Evolutionary conservation across 768 basidiomycete genomes (phyloP).

Genomic region (Hygrocybe punicea): DNA sequence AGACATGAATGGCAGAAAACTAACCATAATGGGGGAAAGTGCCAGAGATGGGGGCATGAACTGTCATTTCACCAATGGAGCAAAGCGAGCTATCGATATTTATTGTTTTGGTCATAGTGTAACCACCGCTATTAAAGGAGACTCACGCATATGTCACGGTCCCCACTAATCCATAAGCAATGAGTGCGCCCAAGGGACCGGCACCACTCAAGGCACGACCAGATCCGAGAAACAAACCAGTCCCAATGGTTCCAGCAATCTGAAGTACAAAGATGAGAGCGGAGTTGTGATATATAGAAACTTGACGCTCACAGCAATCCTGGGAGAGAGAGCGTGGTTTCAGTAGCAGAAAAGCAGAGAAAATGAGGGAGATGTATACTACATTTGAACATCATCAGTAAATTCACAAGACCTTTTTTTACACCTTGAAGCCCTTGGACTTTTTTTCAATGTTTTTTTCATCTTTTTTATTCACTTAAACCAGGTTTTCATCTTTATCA

Average conservation of each 20-base stretch:
- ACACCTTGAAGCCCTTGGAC: no score
- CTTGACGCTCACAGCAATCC: conserved; percentile 56
- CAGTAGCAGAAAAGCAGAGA: neutral
- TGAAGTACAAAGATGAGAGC: conserved; percentile 16
- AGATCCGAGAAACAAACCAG: conserved; percentile 70
- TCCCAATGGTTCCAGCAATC: conserved; percentile 76
- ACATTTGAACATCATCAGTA: conserved; percentile 86
- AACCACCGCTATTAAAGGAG: neutral
- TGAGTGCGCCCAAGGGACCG: conserved; percentile 66
- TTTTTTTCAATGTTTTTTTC: no score
- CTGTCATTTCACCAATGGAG: conserved; percentile 76
- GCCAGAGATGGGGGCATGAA: conserved; percentile 75
- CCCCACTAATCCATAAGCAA: conserved; percentile 62
- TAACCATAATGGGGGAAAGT: conserved; percentile 68
- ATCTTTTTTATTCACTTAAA: no score
- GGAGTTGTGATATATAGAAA: neutral
- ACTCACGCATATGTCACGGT: conserved; percentile 63
- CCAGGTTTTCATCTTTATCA: no score
- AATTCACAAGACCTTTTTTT: no score
- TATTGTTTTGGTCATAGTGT: neutral
- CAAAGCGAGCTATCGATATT: conserved; percentile 48
- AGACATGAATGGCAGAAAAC: neutral
- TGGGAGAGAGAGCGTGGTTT: conserved; percentile 17
- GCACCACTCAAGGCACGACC: conserved; percentile 56
- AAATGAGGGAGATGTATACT: conserved; percentile 18